A percentile compares a stretch with the other conserved stretches of the same genome.
These are phyloP conservation scores for Blastobotrys illinoisensis DNA, from an alignment of 1,139 yeast species.

Conservation along the genomic window DNA sequence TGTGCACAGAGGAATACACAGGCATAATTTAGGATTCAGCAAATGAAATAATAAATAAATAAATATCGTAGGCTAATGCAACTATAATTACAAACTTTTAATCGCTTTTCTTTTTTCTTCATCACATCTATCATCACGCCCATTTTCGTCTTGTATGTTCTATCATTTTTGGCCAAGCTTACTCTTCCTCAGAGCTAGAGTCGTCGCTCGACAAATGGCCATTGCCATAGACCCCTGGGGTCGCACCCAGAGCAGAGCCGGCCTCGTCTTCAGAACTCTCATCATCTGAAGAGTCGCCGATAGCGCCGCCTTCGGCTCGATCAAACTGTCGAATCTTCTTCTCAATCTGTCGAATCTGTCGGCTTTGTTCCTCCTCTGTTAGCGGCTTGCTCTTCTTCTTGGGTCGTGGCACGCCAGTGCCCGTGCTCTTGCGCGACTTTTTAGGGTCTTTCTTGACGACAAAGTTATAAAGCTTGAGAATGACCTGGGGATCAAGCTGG, in stretches of 20 bases:
- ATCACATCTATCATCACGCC: neutral
- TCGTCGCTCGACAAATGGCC: slow-evolving; percentile 20
- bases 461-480: slow-evolving; percentile 75
- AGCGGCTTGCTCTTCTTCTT: slow-evolving; percentile 51
- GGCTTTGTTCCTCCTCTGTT: slow-evolving; percentile 64
- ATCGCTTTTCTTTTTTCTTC: neutral
- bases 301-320: neutral
- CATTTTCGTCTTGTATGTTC: neutral
- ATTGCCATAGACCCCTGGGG: slow-evolving; percentile 11
- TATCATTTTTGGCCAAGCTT: neutral
- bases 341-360: slow-evolving; percentile 79
- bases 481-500: slow-evolving; percentile 78
- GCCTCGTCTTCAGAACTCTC: slow-evolving; percentile 4
- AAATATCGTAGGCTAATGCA: neutral
- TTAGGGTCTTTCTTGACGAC: slow-evolving; percentile 54
- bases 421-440: slow-evolving; percentile 28
- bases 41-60: neutral
- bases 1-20: too few relatives aligned
- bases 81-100: neutral
- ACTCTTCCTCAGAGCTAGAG: slow-evolving; percentile 19
- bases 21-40: neutral
- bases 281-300: slow-evolving; percentile 8
- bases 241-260: slow-evolving; percentile 9
- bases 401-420: slow-evolving; percentile 24
- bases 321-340: slow-evolving; percentile 78